phyloP scores from a whole-genome alignment of 805 yeast genomes.

The Lipomyces starkeyi region DNA sequence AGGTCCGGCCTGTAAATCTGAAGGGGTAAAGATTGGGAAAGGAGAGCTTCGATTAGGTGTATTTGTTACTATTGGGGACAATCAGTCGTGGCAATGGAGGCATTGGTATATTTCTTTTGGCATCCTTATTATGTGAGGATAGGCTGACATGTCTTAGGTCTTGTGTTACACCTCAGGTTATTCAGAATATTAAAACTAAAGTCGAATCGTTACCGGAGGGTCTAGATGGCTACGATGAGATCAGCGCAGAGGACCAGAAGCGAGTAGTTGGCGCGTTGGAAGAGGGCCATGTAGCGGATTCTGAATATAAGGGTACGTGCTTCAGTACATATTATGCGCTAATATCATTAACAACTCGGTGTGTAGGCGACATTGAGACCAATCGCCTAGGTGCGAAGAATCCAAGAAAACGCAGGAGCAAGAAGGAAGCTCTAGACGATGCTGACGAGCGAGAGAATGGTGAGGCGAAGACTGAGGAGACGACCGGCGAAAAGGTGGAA shows the following conservation, averaged over 20 bases:
- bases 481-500: neutral
- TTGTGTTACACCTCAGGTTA: slow-evolving; percentile 37
- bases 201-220: slow-evolving; percentile 25
- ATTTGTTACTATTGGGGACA: slow-evolving; percentile 26
- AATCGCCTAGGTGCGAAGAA: slow-evolving; percentile 21
- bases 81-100: slow-evolving; percentile 38
- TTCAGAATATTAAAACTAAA: slow-evolving; percentile 27
- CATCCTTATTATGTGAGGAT: neutral
- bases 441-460: slow-evolving; percentile 9
- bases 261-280: slow-evolving; percentile 25
- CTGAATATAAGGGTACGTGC: slow-evolving; percentile 20
- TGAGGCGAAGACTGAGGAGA: neutral
- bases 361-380: slow-evolving; percentile 16
- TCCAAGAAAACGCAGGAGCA: slow-evolving; percentile 9
- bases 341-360: neutral
- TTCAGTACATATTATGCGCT: neutral
- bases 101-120: slow-evolving; percentile 30
- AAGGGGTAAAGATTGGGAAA: slow-evolving; percentile 28
- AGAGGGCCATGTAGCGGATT: slow-evolving; percentile 36
- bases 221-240: slow-evolving; percentile 34
- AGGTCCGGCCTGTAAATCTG: slow-evolving; percentile 25
- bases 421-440: neutral
- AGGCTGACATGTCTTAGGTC: slow-evolving; percentile 20
- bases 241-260: slow-evolving; percentile 24
- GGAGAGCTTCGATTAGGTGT: slow-evolving; percentile 38